A percentile compares a stretch with the other conserved stretches of the same genome.
Conservation (phyloP, 2,329 filamentous ascomycete species). For the Diaporthe longicolla region DNA sequence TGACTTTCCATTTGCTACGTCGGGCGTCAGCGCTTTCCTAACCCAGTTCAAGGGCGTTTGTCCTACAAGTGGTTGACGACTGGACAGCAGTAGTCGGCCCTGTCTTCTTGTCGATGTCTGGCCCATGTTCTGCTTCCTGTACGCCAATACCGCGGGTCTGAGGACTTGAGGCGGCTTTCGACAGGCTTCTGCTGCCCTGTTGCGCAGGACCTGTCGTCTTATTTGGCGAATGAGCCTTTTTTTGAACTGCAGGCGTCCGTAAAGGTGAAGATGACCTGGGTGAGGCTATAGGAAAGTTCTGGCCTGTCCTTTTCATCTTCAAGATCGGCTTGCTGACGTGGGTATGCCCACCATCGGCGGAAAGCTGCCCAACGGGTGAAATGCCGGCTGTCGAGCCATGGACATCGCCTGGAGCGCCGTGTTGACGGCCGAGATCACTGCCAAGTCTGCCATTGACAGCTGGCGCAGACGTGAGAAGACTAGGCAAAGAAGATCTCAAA, state of each 20-base stretch:
- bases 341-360: not conserved
- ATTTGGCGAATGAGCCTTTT: slow-evolving; percentile 17
- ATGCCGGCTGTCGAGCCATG: not conserved
- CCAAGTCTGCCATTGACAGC: slow-evolving; percentile 8
- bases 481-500: not conserved
- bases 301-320: slow-evolving; percentile 42
- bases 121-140: not conserved
- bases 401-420: not conserved
- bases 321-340: slow-evolving; percentile 29
- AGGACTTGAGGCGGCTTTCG: not conserved
- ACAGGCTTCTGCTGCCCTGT: not conserved
- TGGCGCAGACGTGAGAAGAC: slow-evolving; percentile 1
- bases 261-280: slow-evolving; percentile 13
- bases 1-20: not conserved
- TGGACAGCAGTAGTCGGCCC: not conserved
- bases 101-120: not conserved
- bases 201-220: not conserved
- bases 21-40: not conserved
- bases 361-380: not conserved
- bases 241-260: slow-evolving; percentile 23
- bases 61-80: slow-evolving; percentile 5
- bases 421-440: not conserved
- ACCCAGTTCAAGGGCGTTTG: no score
- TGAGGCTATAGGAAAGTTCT: slow-evolving; percentile 37
- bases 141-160: not conserved